Conservation (phyloP, 768 basidiomycete genomes). For the Fomitopsis pulvina region DNA sequence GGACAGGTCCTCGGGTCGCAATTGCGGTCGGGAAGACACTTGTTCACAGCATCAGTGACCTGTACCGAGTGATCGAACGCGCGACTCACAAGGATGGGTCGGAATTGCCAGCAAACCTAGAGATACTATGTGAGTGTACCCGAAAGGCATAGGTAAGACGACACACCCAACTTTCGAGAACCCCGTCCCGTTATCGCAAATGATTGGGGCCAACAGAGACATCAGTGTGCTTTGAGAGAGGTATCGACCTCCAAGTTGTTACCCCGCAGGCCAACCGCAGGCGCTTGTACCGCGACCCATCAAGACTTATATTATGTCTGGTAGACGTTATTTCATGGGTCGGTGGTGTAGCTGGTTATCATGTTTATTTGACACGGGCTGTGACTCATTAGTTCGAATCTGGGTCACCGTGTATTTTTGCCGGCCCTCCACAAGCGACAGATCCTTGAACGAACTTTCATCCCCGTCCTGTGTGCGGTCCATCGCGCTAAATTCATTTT, state of each 20-base stretch:
- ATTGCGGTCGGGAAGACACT: slow-evolving; percentile 99
- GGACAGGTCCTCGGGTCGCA: slow-evolving; percentile 73
- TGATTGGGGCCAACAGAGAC: slow-evolving; percentile 88
- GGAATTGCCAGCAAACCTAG: slow-evolving; percentile 95
- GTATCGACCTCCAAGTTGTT: too few species aligned
- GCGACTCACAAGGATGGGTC: slow-evolving; percentile 90
- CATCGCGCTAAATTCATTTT: too few species aligned
- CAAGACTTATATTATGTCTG: too few species aligned
- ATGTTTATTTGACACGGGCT: slow-evolving; percentile 64
- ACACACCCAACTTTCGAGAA: slow-evolving; percentile 94
- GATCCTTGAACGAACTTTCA: too few species aligned
- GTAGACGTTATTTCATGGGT: too few species aligned
- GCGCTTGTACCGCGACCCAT: too few species aligned
- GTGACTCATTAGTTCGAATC: slow-evolving; percentile 55
- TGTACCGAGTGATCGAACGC: slow-evolving; percentile 1
- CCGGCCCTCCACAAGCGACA: too few species aligned
- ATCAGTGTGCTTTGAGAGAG: slow-evolving; percentile 30
- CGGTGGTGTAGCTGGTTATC: slow-evolving; percentile 81
- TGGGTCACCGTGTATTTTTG: slow-evolving; percentile 35
- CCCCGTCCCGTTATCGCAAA: slow-evolving; percentile 97
- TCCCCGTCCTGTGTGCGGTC: too few species aligned
- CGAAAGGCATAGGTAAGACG: background rate
- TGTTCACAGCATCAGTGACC: background rate
- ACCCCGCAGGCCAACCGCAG: too few species aligned
- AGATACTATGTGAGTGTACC: slow-evolving; percentile 1